Percentiles rank a stretch among this genome's conserved stretches.
phyloP scores from a whole-genome alignment of 257 asterid species.

The Solanum tarijense region DNA sequence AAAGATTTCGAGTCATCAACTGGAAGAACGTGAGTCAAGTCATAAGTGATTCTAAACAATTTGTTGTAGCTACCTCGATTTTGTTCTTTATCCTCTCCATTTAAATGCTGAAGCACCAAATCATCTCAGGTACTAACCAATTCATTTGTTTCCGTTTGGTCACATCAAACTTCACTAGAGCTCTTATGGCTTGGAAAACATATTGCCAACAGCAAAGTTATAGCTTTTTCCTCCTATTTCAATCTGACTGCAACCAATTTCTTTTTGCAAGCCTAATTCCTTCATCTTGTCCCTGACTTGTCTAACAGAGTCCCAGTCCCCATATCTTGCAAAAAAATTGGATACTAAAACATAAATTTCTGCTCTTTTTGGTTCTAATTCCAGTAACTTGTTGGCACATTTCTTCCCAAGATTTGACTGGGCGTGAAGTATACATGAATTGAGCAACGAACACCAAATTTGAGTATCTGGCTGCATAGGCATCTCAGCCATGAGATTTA shows the following conservation, averaged over 20 bases:
- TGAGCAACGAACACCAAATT: constrained; percentile 24
- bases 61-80: background rate
- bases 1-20: background rate
- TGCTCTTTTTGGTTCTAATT: constrained; percentile 12
- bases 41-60: background rate
- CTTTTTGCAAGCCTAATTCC: constrained; percentile 10
- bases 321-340: constrained; percentile 15
- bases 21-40: background rate
- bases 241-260: constrained; percentile 23
- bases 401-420: constrained; percentile 12
- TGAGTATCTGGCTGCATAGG: constrained; percentile 19
- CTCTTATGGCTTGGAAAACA: background rate
- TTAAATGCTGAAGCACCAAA: constrained; percentile 9
- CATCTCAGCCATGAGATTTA: constrained; percentile 10
- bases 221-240: constrained; percentile 19
- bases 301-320: constrained; percentile 20
- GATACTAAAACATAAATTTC: constrained; percentile 24
- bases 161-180: background rate
- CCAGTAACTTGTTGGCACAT: constrained; percentile 14
- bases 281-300: constrained; percentile 15
- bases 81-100: constrained; percentile 1
- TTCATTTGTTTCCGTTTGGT: background rate
- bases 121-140: constrained; percentile 1
- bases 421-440: constrained; percentile 8
- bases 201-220: constrained; percentile 9